Conservation (phyloP, 352 stramenopile genomes). For the Blastocystis sp. region DNA sequence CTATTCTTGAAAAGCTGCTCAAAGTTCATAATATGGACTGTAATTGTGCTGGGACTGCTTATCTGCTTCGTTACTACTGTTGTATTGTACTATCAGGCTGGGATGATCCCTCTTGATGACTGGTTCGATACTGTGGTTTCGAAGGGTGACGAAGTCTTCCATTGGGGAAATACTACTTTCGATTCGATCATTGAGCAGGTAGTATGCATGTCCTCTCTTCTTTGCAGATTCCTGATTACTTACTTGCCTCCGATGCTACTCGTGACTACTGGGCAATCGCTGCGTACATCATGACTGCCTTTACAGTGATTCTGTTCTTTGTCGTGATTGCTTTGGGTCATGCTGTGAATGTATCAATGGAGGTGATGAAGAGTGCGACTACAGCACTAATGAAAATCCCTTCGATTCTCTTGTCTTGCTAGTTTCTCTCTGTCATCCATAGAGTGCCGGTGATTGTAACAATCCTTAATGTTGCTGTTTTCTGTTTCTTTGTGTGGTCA, state of each 20-base stretch:
- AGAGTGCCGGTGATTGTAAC: constrained; percentile 68
- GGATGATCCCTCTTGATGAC: constrained; percentile 68
- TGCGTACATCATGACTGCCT: constrained; percentile 71
- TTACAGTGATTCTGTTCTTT: constrained; percentile 71
- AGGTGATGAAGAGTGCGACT: constrained; percentile 74
- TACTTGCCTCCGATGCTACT: constrained; percentile 66
- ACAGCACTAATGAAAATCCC: constrained; percentile 70
- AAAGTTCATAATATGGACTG: constrained; percentile 74
- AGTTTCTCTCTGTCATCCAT: constrained; percentile 62
- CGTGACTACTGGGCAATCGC: constrained; percentile 74
- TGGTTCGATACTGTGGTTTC: background rate
- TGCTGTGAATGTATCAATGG: constrained; percentile 72
- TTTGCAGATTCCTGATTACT: constrained; percentile 31
- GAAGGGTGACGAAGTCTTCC: constrained; percentile 10
- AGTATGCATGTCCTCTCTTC: background rate
- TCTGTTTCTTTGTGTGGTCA: constrained; percentile 73
- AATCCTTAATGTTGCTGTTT: constrained; percentile 70
- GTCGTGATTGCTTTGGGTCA: constrained; percentile 78
- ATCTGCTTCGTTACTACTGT: constrained; percentile 73
- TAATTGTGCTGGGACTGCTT: constrained; percentile 72
- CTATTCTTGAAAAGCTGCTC: constrained; percentile 73
- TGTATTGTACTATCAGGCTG: constrained; percentile 69
- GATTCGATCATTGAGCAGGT: constrained; percentile 16
- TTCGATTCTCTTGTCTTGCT: constrained; percentile 71
- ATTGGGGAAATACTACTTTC: constrained; percentile 52